These are phyloP conservation scores for Solanum chiquidenum DNA, from an alignment of 257 asterid species.

Conservation along the genomic window DNA sequence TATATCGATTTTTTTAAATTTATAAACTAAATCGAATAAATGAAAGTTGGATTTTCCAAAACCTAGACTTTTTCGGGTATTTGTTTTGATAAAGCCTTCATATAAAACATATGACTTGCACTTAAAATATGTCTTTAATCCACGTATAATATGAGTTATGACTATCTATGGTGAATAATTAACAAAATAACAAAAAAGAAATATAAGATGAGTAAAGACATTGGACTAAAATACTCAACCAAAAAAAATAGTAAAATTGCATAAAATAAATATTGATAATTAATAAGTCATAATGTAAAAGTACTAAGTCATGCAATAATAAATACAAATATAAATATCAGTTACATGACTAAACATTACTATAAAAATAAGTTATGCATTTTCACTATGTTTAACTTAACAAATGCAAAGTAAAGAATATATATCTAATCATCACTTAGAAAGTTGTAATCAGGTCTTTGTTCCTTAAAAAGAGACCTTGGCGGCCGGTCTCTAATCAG, in stretches of 20 bases:
- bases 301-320: background rate
- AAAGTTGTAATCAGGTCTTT: no score
- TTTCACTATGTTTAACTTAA: background rate
- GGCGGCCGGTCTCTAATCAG: no score
- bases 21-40: no score
- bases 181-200: background rate
- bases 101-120: background rate
- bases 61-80: background rate
- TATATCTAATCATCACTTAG: background rate
- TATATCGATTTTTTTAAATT: no score
- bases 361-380: background rate
- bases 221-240: background rate
- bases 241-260: background rate
- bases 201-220: background rate
- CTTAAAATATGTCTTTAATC: background rate
- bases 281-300: background rate
- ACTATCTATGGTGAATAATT: background rate
- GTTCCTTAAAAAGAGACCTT: no score
- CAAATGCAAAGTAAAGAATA: background rate
- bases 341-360: background rate
- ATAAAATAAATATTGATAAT: background rate
- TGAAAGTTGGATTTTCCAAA: background rate
- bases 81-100: background rate
- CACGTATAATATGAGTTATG: background rate
- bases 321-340: background rate